Evolutionary conservation across 1,139 yeast species (phyloP).

Genomic region (Magnusiomyces sp.): DNA sequence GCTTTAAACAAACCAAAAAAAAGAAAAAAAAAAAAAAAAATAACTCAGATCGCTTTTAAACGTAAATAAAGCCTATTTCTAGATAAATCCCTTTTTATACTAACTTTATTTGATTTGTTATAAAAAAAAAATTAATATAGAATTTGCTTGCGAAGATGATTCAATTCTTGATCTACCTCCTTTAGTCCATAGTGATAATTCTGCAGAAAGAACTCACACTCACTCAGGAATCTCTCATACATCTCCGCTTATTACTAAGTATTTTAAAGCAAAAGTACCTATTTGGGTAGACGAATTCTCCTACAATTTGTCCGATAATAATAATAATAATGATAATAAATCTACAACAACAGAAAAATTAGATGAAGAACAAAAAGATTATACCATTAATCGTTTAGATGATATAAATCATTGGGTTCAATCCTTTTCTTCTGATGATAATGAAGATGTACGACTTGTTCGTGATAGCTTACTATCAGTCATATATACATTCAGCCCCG

Average conservation of each 20-base stretch:
- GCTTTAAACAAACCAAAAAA: too few relatives aligned
- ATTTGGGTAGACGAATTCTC: slow-evolving; percentile 39
- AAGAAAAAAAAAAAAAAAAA: too few relatives aligned
- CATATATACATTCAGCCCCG: slow-evolving; percentile 12
- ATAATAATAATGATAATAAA: background rate
- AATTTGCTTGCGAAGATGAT: too few relatives aligned
- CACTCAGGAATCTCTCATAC: slow-evolving; percentile 34
- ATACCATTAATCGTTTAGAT: slow-evolving; percentile 3
- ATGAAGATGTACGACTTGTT: slow-evolving; percentile 13
- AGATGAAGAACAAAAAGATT: slow-evolving; percentile 4
- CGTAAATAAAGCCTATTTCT: too few relatives aligned
- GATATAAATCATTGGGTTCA: slow-evolving; percentile 8
- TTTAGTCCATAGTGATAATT: background rate
- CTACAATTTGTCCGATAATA: slow-evolving; percentile 3
- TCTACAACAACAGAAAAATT: background rate
- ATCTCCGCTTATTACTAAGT: slow-evolving; percentile 30
- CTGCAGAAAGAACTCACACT: background rate
- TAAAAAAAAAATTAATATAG: too few relatives aligned
- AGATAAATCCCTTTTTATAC: too few relatives aligned
- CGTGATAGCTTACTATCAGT: slow-evolving; percentile 12
- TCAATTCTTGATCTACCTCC: too few relatives aligned
- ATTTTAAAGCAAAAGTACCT: slow-evolving; percentile 32
- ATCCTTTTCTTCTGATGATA: slow-evolving; percentile 10
- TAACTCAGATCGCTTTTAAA: too few relatives aligned
- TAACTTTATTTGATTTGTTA: too few relatives aligned